Evolutionary conservation across 805 yeast species (phyloP).

Genomic region (Ogataea neopini): DNA sequence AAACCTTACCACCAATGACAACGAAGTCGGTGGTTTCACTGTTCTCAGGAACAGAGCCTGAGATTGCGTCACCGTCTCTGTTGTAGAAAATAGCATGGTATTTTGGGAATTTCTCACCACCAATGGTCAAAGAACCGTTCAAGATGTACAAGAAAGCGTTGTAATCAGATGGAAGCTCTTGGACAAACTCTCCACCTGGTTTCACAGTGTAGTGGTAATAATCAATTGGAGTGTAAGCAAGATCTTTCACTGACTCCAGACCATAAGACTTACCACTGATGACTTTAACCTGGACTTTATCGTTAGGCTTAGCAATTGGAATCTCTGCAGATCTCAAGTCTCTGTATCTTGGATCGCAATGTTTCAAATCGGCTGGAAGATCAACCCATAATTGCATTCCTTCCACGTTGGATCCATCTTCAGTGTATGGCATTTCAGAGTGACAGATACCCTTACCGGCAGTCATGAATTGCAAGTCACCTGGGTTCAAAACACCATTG

Average conservation of each 20-base stretch:
- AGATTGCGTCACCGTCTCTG: slow-evolving; percentile 62
- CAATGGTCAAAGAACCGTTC: slow-evolving; percentile 56
- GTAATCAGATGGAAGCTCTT: slow-evolving; percentile 57
- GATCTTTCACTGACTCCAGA: slow-evolving; percentile 66
- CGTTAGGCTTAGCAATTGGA: slow-evolving; percentile 66
- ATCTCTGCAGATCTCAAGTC: slow-evolving; percentile 71
- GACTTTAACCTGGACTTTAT: slow-evolving; percentile 65
- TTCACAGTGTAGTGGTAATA: slow-evolving; percentile 66
- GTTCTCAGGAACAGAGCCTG: slow-evolving; percentile 50
- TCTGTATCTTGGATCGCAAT: slow-evolving; percentile 72
- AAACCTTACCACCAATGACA: slow-evolving; percentile 71
- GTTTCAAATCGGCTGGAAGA: slow-evolving; percentile 63
- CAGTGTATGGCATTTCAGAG: slow-evolving; percentile 77
- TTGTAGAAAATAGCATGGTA: slow-evolving; percentile 63
- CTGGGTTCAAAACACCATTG: slow-evolving; percentile 73
- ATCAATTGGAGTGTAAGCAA: slow-evolving; percentile 80
- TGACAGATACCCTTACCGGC: slow-evolving; percentile 89
- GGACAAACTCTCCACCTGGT: slow-evolving; percentile 65
- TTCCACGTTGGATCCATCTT: slow-evolving; percentile 46
- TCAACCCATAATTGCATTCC: slow-evolving; percentile 93
- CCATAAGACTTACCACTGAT: slow-evolving; percentile 80
- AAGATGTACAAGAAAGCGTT: slow-evolving; percentile 71
- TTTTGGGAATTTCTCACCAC: slow-evolving; percentile 44
- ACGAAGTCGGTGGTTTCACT: slow-evolving; percentile 60
- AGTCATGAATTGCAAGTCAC: slow-evolving; percentile 92